Percentiles rank a stretch among this genome's conserved stretches.
phyloP scores from a whole-genome alignment of 306 rosid genomes.

The Amphicarpaea edgeworthii region DNA sequence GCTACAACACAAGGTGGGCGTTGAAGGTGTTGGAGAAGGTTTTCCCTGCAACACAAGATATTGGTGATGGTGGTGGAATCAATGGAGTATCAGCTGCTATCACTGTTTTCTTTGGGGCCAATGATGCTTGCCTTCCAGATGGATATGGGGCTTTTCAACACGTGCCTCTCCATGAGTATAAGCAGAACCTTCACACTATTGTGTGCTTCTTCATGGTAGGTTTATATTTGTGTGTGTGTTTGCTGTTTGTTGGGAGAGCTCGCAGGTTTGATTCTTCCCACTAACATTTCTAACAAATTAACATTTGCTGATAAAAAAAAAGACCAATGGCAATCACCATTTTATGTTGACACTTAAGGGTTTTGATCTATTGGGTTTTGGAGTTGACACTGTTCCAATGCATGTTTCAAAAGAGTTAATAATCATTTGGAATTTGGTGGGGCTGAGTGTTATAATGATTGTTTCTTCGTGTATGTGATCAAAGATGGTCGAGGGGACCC shows the following conservation, averaged over 20 bases:
- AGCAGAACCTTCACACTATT: constrained; percentile 61
- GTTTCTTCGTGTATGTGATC: constrained; percentile 26
- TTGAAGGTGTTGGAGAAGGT: constrained; percentile 67
- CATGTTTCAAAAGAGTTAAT: constrained; percentile 35
- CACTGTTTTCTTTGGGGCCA: constrained; percentile 86
- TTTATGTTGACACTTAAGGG: neutral
- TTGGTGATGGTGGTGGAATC: constrained; percentile 36
- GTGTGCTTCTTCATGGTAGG: constrained; percentile 68
- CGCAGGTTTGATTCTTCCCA: too few species aligned
- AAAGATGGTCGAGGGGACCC: constrained; percentile 18
- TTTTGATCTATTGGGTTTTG: constrained; percentile 10
- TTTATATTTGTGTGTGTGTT: neutral
- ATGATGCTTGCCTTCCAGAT: constrained; percentile 75
- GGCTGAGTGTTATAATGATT: neutral
- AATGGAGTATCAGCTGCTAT: constrained; percentile 53
- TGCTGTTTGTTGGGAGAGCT: neutral
- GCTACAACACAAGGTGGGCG: constrained; percentile 85
- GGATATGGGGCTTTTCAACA: constrained; percentile 69
- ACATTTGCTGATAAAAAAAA: too few species aligned
- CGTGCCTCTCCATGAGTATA: constrained; percentile 74
- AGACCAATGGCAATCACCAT: neutral
- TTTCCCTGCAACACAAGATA: constrained; percentile 49
- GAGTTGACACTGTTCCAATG: constrained; percentile 21
- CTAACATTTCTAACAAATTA: too few species aligned
- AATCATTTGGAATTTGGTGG: constrained; percentile 40